Base-by-base conservation (phyloP, 805 yeast species). In the Spathaspora hagerdaliae region DNA sequence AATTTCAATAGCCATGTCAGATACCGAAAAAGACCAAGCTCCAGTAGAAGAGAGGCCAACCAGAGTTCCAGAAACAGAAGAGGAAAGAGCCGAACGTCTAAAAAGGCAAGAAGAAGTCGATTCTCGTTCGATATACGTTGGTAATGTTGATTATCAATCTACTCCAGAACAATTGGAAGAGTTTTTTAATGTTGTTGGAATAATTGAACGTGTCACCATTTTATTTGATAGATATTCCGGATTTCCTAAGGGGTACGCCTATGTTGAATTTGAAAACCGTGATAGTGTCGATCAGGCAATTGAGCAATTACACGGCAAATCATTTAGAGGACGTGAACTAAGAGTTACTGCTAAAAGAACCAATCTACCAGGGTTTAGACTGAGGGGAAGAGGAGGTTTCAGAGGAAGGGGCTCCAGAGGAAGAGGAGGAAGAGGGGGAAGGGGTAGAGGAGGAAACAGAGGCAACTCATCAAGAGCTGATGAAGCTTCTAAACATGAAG, bases 181-280 rank as follows among this genome's bases (percentile, higher is more conserved):
- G 24, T 68, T 71, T 42, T 80, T 79, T 59, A 61, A 61, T 33
- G 51, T 47, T 1, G 67, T 64, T 35, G 85, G 84, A 1, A 58
- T 57, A 1, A 72, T 80, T 41, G 74, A 73, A 49, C 60, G 83
- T 50, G 73, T 81, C 9, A 81, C 85, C 1, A 70, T 81, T 19
- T 64, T 80, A 46, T 66, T 68, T 45, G 75, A 74, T 51, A 66
- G 66, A 38, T 63, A 54, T 51, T 67, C 77, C 1, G 79, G 79
- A 0, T 58, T 58, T 14, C 76, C 80, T 7, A 76, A 73, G 50
- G 87, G 87, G 2, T 80, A 78, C 56, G 88, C 87, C 1, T 83
- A 81, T 52, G 68, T 83, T 31, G 82, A 85, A 52, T 83, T 81
- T 55, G 74, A 71, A 11, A 54, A 58, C 7, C 48, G 51, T 5